Evolutionary conservation across 2,329 filamentous ascomycete species (phyloP), one percentile per base, ranked within the genome.

Genomic region (Sarocladium kiliense): DNA sequence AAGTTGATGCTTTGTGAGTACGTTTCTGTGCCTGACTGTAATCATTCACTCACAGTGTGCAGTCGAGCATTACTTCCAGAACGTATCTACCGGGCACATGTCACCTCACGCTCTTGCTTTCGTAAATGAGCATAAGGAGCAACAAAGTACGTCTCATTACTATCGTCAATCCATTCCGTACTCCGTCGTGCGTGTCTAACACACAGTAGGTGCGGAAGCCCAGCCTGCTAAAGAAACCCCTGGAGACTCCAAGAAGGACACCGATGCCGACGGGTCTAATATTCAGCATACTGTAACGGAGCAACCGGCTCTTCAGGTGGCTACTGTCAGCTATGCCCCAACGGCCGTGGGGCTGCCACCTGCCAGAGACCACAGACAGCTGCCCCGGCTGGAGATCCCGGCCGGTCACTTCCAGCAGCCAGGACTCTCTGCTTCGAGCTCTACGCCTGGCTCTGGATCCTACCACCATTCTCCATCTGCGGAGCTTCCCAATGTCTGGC

Each of bases 41-140:
- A 21, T 47, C 5, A 3, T 30, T 36, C 23, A 44, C 57, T 64
- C 37, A 59, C 49, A 2, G n/a, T 27, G 16, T 4, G 6, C 14
- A 77, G 74, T 74, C 41, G 75, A 77, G 60, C 74, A 77, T 49
- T 75, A 71, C 55, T 77, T 74, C 56, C 72, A 75, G 57, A 76
- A 76, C 57, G 62, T 72, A 23, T 68, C 69, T n/a, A 68, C 65
- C 11, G 60, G 68, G 2, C 64, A 67, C 25, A 61, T 61, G 21
- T 76, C 74, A 1, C 72, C 73, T 7, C 66, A 70, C 26, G 73
- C 71, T 1, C 58, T 55, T 2, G 27, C 55, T 14, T 74, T 70
- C 54, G 65, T 76, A 9, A 54, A 59, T 2, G 66, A 71, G 55
- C 68, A 75, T 55, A 61, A 63, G 23, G 49, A 55, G 16, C 55